Percentiles rank a stretch among this genome's conserved stretches.
These are phyloP conservation scores for Suillus plorans DNA, from an alignment of 768 basidiomycete genomes.

Conservation along the genomic window DNA sequence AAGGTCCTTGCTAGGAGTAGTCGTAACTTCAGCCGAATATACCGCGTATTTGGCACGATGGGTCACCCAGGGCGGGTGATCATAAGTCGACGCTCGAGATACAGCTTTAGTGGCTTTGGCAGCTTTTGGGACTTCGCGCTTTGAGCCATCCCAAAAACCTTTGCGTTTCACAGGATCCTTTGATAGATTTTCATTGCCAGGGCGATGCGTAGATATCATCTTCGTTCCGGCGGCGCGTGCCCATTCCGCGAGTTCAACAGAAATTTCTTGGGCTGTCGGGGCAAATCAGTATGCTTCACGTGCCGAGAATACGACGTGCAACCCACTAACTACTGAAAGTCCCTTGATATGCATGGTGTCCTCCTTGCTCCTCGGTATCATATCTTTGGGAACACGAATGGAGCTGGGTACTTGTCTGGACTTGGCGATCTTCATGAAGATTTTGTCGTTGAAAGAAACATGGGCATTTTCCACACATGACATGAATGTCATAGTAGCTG, in stretches of 20 bases:
- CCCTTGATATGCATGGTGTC: neutral
- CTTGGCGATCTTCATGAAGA: neutral
- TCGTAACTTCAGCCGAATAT: constrained; percentile 41
- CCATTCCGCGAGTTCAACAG: constrained; percentile 73
- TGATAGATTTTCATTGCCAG: neutral
- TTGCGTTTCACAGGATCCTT: constrained; percentile 7
- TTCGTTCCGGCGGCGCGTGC: constrained; percentile 66
- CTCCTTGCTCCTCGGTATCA: neutral
- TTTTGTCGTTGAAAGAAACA: constrained; percentile 7
- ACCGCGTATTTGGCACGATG: constrained; percentile 9
- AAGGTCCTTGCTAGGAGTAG: constrained; percentile 58
- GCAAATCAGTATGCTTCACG: neutral
- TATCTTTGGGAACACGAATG: neutral
- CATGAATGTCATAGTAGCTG: constrained; percentile 51
- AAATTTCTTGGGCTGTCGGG: constrained; percentile 63
- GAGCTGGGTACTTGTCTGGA: neutral
- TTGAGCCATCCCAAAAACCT: constrained; percentile 6
- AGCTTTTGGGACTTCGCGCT: neutral
- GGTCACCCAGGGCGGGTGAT: neutral
- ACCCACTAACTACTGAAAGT: neutral
- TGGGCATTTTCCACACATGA: constrained; percentile 27
- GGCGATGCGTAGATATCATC: constrained; percentile 38
- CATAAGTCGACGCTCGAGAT: neutral
- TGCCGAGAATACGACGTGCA: neutral
- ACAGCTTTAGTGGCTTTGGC: neutral